Conservation (phyloP, 225 moss, liverwort and hornwort genomes). For the Anthoceros angustus region DNA sequence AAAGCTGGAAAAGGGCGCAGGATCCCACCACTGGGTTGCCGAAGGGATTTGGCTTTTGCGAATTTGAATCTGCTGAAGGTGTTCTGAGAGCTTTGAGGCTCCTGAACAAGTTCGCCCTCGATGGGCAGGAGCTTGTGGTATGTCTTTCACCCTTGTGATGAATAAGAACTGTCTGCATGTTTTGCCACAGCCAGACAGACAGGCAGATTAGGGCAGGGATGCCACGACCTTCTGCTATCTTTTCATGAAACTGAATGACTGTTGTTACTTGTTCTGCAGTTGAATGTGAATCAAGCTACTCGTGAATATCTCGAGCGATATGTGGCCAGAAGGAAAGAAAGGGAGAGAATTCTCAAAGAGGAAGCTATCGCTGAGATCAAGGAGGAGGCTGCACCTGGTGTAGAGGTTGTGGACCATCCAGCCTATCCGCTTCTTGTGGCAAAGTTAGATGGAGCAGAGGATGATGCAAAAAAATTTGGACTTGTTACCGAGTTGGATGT, state of each 20-base stretch:
- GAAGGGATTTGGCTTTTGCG: slow-evolving; percentile 96
- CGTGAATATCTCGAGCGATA: slow-evolving; percentile 91
- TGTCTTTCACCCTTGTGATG: slow-evolving; percentile 9
- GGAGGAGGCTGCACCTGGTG: slow-evolving; percentile 84
- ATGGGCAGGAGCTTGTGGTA: slow-evolving; percentile 99
- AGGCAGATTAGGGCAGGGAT: no score
- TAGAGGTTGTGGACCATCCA: slow-evolving; percentile 59
- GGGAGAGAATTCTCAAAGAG: slow-evolving; percentile 62
- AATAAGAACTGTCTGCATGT: slow-evolving; percentile 16
- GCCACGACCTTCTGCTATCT: no score
- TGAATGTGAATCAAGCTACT: slow-evolving; percentile 95
- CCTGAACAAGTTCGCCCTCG: slow-evolving; percentile 72
- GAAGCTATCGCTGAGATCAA: slow-evolving; percentile 55
- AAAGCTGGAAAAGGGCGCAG: slow-evolving; percentile 98
- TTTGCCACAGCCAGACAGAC: no score
- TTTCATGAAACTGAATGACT: no score
- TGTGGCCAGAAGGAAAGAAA: slow-evolving; percentile 79
- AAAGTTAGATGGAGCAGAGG: slow-evolving; percentile 40
- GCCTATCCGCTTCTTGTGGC: slow-evolving; percentile 23
- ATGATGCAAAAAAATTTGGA: slow-evolving; percentile 74
- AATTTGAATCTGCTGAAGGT: slow-evolving; percentile 93
- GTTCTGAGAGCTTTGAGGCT: slow-evolving; percentile 86
- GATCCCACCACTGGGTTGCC: slow-evolving; percentile 91
- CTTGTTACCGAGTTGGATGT: slow-evolving; percentile 69
- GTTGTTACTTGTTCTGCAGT: slow-evolving; percentile 22